Evolutionary conservation across 352 stramenopile genomes (phyloP), one percentile per base, ranked within the genome.

Genomic region (Pythium chondricola): DNA sequence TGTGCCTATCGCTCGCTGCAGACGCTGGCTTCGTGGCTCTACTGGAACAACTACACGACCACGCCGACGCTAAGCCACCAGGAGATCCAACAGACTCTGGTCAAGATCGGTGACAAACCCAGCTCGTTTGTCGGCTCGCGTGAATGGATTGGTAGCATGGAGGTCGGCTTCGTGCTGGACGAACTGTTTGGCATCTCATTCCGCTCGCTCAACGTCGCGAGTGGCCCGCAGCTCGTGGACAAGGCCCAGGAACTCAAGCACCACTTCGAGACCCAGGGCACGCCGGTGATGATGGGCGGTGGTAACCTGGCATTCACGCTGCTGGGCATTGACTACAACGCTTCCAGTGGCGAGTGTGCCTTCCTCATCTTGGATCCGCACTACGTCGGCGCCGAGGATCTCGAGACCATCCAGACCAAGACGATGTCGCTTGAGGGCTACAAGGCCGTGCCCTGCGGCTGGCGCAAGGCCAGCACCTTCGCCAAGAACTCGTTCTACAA

Each of bases 1-100:
- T 95, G 85, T 40, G 83, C 85, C 21, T 95, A 95, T 46, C 69
- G 83, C 4, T 92, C 79, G 37, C 59, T 95, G 27, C 85, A 95
- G 54, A 94, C 80, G 26, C 56, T 95, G 16, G 58, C 85, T 29
- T 95, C 83, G 3, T 95, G 82, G 76, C 65, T 93, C 32, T 60
- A 69, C 31, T 48, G 85, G 4, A 83, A 88, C 40, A 70, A 85
- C 43, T 88, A 84, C 50, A 83, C 70, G 4, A 18, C 65, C 24
- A 52, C 69, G 20, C 35, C 37, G 0, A 61, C 69, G 26, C 67
- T 80, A 8, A 78, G 56, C n/a, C 77, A 92, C 48, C 46, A 52
- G 10, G 64, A 90, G 38, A 93, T 95, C 58, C 82, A 95, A 49
- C 54, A 76, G 17, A 81, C 67, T 21, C 66, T 95, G 13, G 77